These are phyloP conservation scores for Suhomyces ambrosiae DNA, from an alignment of 1,139 yeast species.

Conservation along the genomic window DNA sequence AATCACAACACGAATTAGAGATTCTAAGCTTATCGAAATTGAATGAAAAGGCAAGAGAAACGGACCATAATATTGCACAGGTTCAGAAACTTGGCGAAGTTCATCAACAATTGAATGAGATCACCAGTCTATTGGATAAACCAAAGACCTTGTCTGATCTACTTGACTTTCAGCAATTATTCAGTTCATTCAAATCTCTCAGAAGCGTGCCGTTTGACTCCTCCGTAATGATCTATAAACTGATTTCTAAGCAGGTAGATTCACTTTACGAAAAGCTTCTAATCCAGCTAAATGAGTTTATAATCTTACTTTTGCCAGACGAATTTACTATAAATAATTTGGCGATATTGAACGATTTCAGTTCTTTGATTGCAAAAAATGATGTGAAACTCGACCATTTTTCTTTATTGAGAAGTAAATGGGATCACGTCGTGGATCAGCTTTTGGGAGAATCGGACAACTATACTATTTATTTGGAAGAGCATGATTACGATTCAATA, in stretches of 20 bases:
- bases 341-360: conserved; percentile 20
- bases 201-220: conserved; percentile 3
- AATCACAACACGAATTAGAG: conserved; percentile 7
- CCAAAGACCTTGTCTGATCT: conserved; percentile 15
- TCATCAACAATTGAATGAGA: conserved; percentile 11
- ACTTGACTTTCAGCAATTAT: conserved; percentile 20
- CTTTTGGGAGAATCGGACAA: conserved; percentile 9
- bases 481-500: conserved; percentile 12
- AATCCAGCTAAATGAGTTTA: conserved; percentile 23
- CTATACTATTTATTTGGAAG: conserved; percentile 4
- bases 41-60: conserved; percentile 12
- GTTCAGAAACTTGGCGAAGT: conserved; percentile 8
- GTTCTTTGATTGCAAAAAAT: conserved; percentile 17
- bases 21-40: conserved; percentile 12
- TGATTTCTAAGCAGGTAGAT: conserved; percentile 10
- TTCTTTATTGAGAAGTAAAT: conserved; percentile 10
- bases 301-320: conserved; percentile 26
- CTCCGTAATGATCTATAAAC: conserved; percentile 11
- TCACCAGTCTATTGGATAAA: conserved; percentile 14
- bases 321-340: conserved; percentile 23
- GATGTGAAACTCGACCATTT: conserved; percentile 17
- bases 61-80: conserved; percentile 11
- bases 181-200: conserved; percentile 12
- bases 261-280: conserved; percentile 14
- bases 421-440: conserved; percentile 15